phyloP scores from a whole-genome alignment of 1,284 basidiomycete species.

The Vanrija pseudolonga region DNA sequence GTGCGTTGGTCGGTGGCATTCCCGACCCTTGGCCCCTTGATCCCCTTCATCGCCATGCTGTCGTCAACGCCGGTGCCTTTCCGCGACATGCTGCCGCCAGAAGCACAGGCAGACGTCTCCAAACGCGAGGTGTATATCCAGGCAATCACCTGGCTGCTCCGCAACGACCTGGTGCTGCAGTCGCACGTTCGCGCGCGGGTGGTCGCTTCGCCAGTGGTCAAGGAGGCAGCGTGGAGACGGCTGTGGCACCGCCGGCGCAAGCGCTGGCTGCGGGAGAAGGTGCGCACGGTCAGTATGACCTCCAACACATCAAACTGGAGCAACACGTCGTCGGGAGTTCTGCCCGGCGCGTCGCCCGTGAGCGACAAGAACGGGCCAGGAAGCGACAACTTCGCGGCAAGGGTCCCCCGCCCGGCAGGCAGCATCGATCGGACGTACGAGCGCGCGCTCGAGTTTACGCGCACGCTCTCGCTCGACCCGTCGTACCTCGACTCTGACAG shows the following conservation, averaged over 20 bases:
- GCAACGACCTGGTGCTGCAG: slow-evolving; percentile 76
- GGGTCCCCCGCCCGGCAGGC: neutral
- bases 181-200: slow-evolving; percentile 82
- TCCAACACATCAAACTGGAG: neutral
- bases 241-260: slow-evolving; percentile 36
- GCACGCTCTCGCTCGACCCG: slow-evolving; percentile 1
- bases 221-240: slow-evolving; percentile 53
- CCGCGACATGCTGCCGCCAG: slow-evolving; percentile 36
- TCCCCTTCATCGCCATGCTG: slow-evolving; percentile 66
- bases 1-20: slow-evolving; percentile 67
- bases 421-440: too few species aligned
- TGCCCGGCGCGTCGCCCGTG: too few species aligned
- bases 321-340: neutral
- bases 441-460: neutral
- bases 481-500: slow-evolving; percentile 26
- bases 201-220: slow-evolving; percentile 71
- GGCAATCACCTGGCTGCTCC: slow-evolving; percentile 88
- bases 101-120: slow-evolving; percentile 13
- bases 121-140: slow-evolving; percentile 67
- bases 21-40: slow-evolving; percentile 64
- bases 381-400: neutral
- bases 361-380: too few species aligned
- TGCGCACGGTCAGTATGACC: slow-evolving; percentile 6
- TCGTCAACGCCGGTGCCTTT: slow-evolving; percentile 68
- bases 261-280: slow-evolving; percentile 27